Base-by-base conservation (phyloP, 352 stramenopile species). In the Phytopythium delawarense region DNA sequence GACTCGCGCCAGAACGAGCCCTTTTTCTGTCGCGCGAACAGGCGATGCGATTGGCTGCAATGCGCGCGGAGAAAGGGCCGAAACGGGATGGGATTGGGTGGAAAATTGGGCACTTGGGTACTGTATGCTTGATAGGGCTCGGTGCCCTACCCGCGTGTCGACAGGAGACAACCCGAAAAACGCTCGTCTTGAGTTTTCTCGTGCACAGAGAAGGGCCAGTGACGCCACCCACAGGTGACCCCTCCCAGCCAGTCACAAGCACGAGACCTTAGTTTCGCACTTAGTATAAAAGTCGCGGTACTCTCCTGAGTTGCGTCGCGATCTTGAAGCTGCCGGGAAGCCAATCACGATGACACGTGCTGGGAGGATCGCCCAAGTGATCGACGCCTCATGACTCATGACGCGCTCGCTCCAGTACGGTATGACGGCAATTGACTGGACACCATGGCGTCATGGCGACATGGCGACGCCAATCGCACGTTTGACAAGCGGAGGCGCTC, bases 1-100 rank as follows among this genome's bases (percentile, higher is more conserved):
- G 16, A 51, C 45, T 51, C 45, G 45, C 45, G 45, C 45, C 45
- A 51, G 45, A 51, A 51, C n/a, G 40, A 12, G n/a, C 40, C 16
- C 16, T 45, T 45, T 45, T 45, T 45, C 40, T 49, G 11, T 28
- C 42, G 15, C 40, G n/a, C 20, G n/a, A 28, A n/a, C 2, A 25
- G 20, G 20, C n/a, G 21, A 51, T 34, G 18, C 12, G 46, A 52
- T 52, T 52, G 46, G 46, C 46, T 35, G 46, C 21, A 21, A 49
- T 21, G 13, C 5, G 13, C 46, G 13, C 21, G 7, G 2, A 34
- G 20, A 51, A 51, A 49, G 8, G 42, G 12, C 12, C 42, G 4
- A 20, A 49, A 28, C 42, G 11, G 46, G 46, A 54, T 54, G 25
- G 21, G 48, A 54, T 54, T 54, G 48, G 48, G 34, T 37, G 25